These are phyloP conservation scores for Pleurotus ostreatus DNA, from an alignment of 768 basidiomycete genomes.

Conservation along the genomic window DNA sequence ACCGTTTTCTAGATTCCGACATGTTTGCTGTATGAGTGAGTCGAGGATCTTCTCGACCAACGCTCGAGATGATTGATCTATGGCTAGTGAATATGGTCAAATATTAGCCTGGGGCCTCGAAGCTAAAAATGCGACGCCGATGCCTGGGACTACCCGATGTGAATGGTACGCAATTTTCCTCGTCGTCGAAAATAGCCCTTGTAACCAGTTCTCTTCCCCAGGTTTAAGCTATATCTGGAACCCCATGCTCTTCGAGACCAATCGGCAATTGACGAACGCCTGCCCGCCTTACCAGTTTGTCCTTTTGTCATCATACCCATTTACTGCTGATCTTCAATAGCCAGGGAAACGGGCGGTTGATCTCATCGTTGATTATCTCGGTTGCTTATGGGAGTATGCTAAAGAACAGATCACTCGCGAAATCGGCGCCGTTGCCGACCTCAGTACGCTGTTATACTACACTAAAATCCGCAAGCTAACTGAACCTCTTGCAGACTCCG, in stretches of 20 bases:
- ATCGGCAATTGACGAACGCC: constrained; percentile 65
- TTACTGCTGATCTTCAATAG: constrained; percentile 29
- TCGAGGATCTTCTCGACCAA: background rate
- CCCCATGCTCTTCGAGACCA: constrained; percentile 76
- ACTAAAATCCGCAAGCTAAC: background rate
- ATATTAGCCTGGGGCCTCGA: constrained; percentile 85
- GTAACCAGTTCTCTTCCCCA: background rate
- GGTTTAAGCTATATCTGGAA: constrained; percentile 88
- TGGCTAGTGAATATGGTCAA: constrained; percentile 46
- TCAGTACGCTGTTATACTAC: constrained; percentile 49
- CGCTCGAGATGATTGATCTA: background rate
- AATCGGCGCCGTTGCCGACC: constrained; percentile 81
- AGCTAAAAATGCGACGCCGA: constrained; percentile 75
- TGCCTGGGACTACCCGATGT: constrained; percentile 55
- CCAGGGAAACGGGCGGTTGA: constrained; percentile 73
- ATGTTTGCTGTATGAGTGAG: constrained; percentile 69
- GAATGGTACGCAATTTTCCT: constrained; percentile 31
- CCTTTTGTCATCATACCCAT: constrained; percentile 3
- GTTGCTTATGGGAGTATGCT: constrained; percentile 83
- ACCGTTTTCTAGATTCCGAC: constrained; percentile 56
- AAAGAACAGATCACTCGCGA: constrained; percentile 84
- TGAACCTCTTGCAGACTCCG: constrained; percentile 49
- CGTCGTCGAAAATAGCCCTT: background rate
- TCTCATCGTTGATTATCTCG: constrained; percentile 80
- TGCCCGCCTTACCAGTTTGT: constrained; percentile 76